Evolutionary conservation across 441 rosid species (phyloP).

Genomic region (Omphalea diandra): DNA sequence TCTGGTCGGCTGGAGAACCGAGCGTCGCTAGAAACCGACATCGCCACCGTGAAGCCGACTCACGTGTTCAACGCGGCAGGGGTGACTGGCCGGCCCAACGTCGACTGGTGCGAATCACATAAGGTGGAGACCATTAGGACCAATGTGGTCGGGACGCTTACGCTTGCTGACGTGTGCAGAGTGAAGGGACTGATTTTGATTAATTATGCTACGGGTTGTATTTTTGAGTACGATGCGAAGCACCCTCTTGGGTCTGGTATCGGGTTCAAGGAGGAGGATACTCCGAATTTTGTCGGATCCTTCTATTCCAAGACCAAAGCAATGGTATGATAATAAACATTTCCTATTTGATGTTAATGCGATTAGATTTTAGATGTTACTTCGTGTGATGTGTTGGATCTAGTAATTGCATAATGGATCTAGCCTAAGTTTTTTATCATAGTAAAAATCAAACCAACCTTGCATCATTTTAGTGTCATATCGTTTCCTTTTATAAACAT

Average conservation of each 20-base stretch:
- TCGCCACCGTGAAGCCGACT: conserved; percentile 58
- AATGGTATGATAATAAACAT: conserved; percentile 56
- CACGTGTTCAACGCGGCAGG: conserved; percentile 96
- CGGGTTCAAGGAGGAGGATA: conserved; percentile 86
- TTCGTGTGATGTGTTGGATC: conserved; percentile 10
- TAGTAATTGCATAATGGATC: conserved; percentile 2
- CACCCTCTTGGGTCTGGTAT: conserved; percentile 75
- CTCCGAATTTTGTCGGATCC: conserved; percentile 84
- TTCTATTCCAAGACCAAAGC: conserved; percentile 94
- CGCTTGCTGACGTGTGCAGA: conserved; percentile 80
- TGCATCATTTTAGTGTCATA: too few relatives aligned
- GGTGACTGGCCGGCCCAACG: conserved; percentile 89
- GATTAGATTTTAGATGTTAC: neutral
- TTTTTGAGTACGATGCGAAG: conserved; percentile 73
- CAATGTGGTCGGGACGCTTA: conserved; percentile 80
- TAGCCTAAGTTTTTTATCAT: neutral
- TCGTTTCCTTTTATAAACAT: neutral
- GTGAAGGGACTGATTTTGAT: conserved; percentile 62
- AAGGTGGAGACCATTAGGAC: conserved; percentile 87
- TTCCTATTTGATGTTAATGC: neutral
- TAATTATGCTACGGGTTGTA: conserved; percentile 86
- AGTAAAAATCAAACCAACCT: too few relatives aligned
- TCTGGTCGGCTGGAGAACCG: conserved; percentile 91
- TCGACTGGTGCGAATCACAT: conserved; percentile 93
- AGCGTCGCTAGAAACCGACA: conserved; percentile 56